phyloP scores from a whole-genome alignment of 1,139 yeast species.

The Yueomyces sp. region DNA sequence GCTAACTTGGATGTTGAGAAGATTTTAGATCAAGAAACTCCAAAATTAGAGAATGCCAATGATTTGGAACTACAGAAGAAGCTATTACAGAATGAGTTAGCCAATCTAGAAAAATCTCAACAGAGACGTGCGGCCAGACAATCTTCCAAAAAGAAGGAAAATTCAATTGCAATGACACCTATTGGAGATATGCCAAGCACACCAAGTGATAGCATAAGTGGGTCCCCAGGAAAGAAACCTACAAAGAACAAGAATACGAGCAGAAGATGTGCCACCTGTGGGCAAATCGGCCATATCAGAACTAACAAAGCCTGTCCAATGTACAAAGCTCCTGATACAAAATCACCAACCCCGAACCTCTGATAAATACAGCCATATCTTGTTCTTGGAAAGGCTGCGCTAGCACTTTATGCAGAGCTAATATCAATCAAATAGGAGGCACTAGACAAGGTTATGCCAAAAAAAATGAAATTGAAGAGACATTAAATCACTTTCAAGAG shows the following conservation, averaged over 20 bases:
- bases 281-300: constrained; percentile 87
- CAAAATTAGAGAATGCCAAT: constrained; percentile 72
- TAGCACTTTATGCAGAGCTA: too few species aligned
- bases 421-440: too few species aligned
- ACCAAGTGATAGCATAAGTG: neutral
- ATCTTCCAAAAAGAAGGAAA: constrained; percentile 36
- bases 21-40: constrained; percentile 37
- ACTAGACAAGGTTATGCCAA: too few species aligned
- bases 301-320: constrained; percentile 85
- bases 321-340: constrained; percentile 31
- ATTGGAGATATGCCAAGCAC: neutral
- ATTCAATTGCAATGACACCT: constrained; percentile 1
- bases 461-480: too few species aligned
- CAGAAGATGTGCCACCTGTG: constrained; percentile 87
- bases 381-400: too few species aligned
- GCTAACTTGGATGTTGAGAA: constrained; percentile 23
- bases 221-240: constrained; percentile 9
- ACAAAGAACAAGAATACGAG: constrained; percentile 49
- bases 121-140: constrained; percentile 49
- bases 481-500: too few species aligned
- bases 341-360: neutral
- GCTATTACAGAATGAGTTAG: constrained; percentile 72
- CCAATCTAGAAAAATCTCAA: constrained; percentile 66
- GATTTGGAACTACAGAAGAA: constrained; percentile 73
- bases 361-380: too few species aligned